Percentiles rank a stretch among this genome's conserved stretches.
Conservation (phyloP, 192 early-diverging fungal genomes). For the Phlyctochytrium arcticum region DNA sequence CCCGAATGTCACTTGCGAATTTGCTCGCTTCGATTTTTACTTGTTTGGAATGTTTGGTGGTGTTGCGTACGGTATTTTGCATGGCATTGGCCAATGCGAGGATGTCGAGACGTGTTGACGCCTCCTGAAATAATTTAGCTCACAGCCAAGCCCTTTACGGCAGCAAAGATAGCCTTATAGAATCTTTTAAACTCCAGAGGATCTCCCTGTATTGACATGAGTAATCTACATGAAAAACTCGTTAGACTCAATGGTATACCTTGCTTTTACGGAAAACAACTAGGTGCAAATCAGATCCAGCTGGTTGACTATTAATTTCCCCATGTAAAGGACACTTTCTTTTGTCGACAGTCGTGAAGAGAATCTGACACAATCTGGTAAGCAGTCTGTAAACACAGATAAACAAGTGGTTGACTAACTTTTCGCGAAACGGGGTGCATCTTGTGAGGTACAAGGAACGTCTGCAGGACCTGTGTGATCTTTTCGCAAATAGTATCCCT, state of each 20-base stretch:
- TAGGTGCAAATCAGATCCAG: conserved; percentile 33
- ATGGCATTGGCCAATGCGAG: no score
- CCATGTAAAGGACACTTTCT: conserved; percentile 62
- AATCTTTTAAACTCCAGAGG: conserved; percentile 56
- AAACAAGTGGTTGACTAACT: not conserved
- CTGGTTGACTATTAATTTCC: conserved; percentile 51
- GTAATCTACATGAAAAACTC: not conserved
- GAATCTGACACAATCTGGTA: conserved; percentile 33
- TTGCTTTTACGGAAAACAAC: conserved; percentile 62
- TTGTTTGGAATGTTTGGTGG: no score
- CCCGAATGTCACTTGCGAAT: no score
- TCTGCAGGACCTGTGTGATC: conserved; percentile 21
- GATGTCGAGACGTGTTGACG: no score
- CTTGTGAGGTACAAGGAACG: conserved; percentile 43
- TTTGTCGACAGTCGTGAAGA: conserved; percentile 62
- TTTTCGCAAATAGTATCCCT: conserved; percentile 17
- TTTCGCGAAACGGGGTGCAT: conserved; percentile 10
- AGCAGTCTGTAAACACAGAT: not conserved
- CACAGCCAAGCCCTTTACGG: conserved; percentile 12
- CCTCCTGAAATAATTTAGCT: no score
- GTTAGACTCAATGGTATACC: not conserved
- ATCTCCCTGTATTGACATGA: conserved; percentile 35
- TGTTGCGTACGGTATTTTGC: no score
- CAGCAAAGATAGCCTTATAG: conserved; percentile 22
- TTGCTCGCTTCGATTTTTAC: no score